Percentiles rank a stretch among this genome's conserved stretches.
Evolutionary conservation across 1,284 basidiomycete genomes (phyloP).

Genomic region (Pseudozyma sp.): DNA sequence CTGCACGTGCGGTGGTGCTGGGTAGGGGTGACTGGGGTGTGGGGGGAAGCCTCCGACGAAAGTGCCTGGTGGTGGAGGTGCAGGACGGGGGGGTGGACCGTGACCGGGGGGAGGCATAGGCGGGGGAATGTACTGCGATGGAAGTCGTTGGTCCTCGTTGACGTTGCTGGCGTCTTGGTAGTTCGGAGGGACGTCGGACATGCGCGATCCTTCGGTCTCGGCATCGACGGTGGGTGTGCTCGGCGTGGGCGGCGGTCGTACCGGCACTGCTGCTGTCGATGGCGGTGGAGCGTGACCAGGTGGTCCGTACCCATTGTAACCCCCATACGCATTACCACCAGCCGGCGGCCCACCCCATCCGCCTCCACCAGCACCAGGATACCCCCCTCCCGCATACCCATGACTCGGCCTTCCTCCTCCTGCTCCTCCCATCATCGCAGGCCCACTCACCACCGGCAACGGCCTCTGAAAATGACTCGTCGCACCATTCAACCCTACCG

Average conservation of each 20-base stretch:
- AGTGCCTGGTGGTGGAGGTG: slow-evolving; percentile 6
- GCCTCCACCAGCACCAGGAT: slow-evolving; percentile 32
- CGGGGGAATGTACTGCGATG: slow-evolving; percentile 46
- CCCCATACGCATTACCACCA: slow-evolving; percentile 15
- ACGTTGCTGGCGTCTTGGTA: slow-evolving; percentile 48
- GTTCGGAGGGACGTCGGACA: slow-evolving; percentile 51
- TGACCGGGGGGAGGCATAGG: slow-evolving; percentile 29
- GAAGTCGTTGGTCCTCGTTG: slow-evolving; percentile 24
- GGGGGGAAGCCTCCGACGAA: slow-evolving; percentile 36
- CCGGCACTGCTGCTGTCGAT: background rate
- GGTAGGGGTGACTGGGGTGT: slow-evolving; percentile 32
- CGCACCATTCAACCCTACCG: slow-evolving; percentile 28
- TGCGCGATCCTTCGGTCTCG: slow-evolving; percentile 43
- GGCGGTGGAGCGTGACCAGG: slow-evolving; percentile 19
- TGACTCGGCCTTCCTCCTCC: slow-evolving; percentile 31
- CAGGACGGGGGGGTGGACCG: slow-evolving; percentile 6
- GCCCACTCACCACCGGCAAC: slow-evolving; percentile 22
- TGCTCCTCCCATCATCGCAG: slow-evolving; percentile 1
- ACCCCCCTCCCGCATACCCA: slow-evolving; percentile 32
- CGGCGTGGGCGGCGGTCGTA: slow-evolving; percentile 6
- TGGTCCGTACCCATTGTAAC: slow-evolving; percentile 8
- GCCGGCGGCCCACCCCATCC: slow-evolving; percentile 8
- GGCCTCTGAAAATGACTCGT: slow-evolving; percentile 39
- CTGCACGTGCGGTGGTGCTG: slow-evolving; percentile 5
- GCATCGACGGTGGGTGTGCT: slow-evolving; percentile 24